A percentile compares a stretch with the other conserved stretches of the same genome.
Evolutionary conservation across 768 basidiomycete species (phyloP).

Genomic region (Pilatotrama ljubarskyi): DNA sequence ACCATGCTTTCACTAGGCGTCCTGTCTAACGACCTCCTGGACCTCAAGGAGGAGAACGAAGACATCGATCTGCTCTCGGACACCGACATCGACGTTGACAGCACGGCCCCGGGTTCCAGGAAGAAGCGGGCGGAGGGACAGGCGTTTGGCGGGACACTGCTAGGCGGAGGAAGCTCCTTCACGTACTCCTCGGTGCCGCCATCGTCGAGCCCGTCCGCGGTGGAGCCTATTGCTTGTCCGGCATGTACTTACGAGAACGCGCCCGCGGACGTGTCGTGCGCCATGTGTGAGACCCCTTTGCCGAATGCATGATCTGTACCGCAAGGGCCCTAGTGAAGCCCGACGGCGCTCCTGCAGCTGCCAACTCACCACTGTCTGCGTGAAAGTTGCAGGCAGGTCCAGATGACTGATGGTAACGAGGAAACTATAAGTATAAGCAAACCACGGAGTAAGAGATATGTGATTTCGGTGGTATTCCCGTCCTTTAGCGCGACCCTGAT

Average conservation of each 20-base stretch:
- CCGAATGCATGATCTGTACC: slow-evolving; percentile 4
- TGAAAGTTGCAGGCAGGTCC: no score
- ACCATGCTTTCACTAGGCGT: slow-evolving; percentile 55
- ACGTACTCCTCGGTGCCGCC: slow-evolving; percentile 29
- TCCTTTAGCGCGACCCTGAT: no score
- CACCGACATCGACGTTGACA: slow-evolving; percentile 43
- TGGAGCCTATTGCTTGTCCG: slow-evolving; percentile 45
- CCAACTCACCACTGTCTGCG: no score
- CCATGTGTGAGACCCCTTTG: slow-evolving; percentile 32
- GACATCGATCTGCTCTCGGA: slow-evolving; percentile 56
- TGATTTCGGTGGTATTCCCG: no score
- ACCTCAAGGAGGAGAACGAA: slow-evolving; percentile 65
- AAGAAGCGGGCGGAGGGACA: slow-evolving; percentile 56
- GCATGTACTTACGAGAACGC: slow-evolving; percentile 62
- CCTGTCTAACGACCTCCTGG: slow-evolving; percentile 61
- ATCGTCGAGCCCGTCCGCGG: slow-evolving; percentile 17
- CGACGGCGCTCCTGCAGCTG: no score
- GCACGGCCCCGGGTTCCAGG: slow-evolving; percentile 24
- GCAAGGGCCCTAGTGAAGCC: not conserved
- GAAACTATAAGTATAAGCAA: no score
- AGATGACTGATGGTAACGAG: no score
- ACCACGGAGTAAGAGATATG: no score
- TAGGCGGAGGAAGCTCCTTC: slow-evolving; percentile 43
- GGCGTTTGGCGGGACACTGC: slow-evolving; percentile 74
- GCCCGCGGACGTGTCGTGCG: slow-evolving; percentile 34